Evolutionary conservation across 2,329 filamentous ascomycete species (phyloP).

Genomic region (Ascocoryne sarcoides): DNA sequence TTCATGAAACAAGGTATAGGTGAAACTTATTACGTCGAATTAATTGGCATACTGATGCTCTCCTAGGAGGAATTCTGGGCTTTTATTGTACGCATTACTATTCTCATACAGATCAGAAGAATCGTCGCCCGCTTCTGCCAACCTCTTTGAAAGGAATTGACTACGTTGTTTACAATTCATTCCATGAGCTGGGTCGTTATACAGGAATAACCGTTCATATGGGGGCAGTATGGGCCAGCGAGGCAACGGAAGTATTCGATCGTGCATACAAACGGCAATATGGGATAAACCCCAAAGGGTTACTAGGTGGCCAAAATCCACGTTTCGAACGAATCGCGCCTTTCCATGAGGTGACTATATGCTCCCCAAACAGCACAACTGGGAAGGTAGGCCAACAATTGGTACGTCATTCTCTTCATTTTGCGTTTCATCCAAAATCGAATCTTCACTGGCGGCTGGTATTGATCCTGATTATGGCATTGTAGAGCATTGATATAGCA

Average conservation of each 20-base stretch:
- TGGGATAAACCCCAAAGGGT: background rate
- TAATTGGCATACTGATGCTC: background rate
- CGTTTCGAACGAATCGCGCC: background rate
- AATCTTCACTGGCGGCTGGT: background rate
- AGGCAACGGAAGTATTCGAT: background rate
- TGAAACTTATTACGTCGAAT: background rate
- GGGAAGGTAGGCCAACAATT: background rate
- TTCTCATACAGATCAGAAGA: background rate
- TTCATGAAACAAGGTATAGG: background rate
- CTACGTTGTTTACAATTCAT: background rate
- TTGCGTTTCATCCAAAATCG: background rate
- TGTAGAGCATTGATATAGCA: background rate
- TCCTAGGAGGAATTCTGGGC: background rate
- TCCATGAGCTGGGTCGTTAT: background rate
- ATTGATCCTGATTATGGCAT: background rate
- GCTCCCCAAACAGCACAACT: background rate
- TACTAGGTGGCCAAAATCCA: background rate
- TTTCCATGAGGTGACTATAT: background rate
- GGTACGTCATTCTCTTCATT: background rate
- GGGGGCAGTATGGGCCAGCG: background rate
- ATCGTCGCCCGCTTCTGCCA: background rate
- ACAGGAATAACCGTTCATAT: background rate
- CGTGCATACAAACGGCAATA: background rate
- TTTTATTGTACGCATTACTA: background rate
- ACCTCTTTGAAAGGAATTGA: background rate